Percentiles rank a stretch among this genome's conserved stretches.
Evolutionary conservation across 371 early-diverging fungal species (phyloP).

Genomic region (Capillidium rhysosporum): DNA sequence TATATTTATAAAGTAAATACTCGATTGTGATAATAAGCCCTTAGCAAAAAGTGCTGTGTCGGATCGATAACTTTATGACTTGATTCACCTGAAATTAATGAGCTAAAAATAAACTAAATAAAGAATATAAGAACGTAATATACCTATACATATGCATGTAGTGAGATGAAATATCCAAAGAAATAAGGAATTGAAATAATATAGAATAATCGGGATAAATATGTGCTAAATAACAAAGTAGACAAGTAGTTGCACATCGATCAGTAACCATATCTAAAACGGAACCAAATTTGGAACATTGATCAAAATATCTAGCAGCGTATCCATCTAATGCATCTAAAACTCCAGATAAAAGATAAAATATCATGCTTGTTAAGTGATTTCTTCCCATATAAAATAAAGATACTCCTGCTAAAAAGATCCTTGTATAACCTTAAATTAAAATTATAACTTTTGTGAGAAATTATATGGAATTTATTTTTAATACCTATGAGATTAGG

Average conservation of each 20-base stretch:
- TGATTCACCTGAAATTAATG: conserved; percentile 62
- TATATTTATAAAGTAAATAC: conserved; percentile 15
- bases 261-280: conserved; percentile 97
- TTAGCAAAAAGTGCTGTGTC: conserved; percentile 45
- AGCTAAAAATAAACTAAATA: conserved; percentile 20
- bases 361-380: conserved; percentile 41
- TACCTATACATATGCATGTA: conserved; percentile 96
- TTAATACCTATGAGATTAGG: conserved; percentile 9
- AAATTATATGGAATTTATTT: neutral
- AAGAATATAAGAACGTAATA: neutral
- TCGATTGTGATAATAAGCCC: conserved; percentile 77
- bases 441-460: neutral
- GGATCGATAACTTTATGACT: conserved; percentile 73
- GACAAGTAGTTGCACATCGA: conserved; percentile 77
- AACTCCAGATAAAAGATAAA: conserved; percentile 72
- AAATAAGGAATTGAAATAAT: conserved; percentile 69
- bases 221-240: conserved; percentile 62
- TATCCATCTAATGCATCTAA: conserved; percentile 93
- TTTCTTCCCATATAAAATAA: conserved; percentile 49
- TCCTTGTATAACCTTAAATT: conserved; percentile 59
- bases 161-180: conserved; percentile 84
- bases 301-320: conserved; percentile 74
- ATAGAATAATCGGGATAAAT: conserved; percentile 45
- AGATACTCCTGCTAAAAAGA: conserved; percentile 50
- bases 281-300: conserved; percentile 87